Conservation (phyloP, 2,329 filamentous ascomycete species). For the Microdochium trichocladiopsis region DNA sequence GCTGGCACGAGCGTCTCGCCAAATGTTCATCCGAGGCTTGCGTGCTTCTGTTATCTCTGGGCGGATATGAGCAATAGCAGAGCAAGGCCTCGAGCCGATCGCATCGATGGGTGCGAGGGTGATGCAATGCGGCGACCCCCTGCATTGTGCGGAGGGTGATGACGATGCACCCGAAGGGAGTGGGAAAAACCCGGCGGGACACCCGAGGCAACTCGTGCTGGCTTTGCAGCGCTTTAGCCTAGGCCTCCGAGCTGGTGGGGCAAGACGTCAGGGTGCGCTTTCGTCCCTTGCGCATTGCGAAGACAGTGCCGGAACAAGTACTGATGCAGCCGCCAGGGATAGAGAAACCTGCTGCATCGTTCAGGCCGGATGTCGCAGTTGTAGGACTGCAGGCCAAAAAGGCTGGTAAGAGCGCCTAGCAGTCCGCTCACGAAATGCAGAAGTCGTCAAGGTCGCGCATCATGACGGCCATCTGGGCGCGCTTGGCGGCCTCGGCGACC, state of each 20-base stretch:
- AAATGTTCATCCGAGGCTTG: neutral
- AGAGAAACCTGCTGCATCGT: no score
- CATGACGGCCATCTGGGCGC: slow-evolving; percentile 83
- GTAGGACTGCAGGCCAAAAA: neutral
- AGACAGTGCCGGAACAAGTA: neutral
- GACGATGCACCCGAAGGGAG: neutral
- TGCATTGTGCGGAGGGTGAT: neutral
- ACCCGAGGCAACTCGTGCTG: neutral
- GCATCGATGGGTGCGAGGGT: neutral
- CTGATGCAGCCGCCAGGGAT: neutral
- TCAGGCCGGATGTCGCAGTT: neutral
- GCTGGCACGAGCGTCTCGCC: neutral
- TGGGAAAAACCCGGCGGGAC: neutral
- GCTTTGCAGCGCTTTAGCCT: neutral
- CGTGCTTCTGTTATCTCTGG: neutral
- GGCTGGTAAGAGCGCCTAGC: neutral
- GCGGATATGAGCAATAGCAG: neutral
- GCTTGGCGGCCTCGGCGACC: slow-evolving; percentile 86
- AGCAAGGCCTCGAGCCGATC: neutral
- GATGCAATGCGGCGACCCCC: neutral
- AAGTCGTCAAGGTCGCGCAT: slow-evolving; percentile 79
- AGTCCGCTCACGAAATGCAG: slow-evolving; percentile 38
- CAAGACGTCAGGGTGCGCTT: neutral
- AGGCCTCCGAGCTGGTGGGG: neutral
- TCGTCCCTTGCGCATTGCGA: neutral